Base-by-base conservation (phyloP, 352 stramenopile species). In the Halophytophthora batemanensis region DNA sequence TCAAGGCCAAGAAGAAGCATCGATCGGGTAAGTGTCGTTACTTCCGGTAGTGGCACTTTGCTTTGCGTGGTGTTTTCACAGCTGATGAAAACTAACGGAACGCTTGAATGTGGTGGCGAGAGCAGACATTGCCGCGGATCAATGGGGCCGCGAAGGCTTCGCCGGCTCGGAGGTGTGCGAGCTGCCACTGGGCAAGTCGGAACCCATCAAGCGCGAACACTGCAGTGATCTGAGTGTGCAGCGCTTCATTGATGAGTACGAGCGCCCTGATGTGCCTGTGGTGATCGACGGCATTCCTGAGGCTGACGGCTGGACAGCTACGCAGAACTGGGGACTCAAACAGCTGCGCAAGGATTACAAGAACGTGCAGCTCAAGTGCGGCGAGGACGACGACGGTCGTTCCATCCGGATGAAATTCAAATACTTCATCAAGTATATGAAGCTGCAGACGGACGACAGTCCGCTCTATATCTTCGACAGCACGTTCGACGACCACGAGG, bases 391-490 rank as follows among this genome's bases (percentile, higher is more conserved):
- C 59, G 53, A 87, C 52, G 82, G 80, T 50, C 82, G 83, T 56
- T 74, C 79, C 10, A 71, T 93, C 42, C 80, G 80, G 18, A 80
- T 93, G 69, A 88, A 90, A 53, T 79, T 90, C 47, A 93, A 90
- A 66, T 73, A 91, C 57, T 93, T 93, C 35, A 65, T 76, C 43
- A 74, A 71, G 60, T 90, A 93, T 57, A 47, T 90, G 39, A 77
- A 77, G 35, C 65, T 63, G 5, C 82, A 93, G 52, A 89, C 69
- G 14, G 89, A 96, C 57, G 86, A 97, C 53, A 88, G 84, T 34
- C 96, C 95, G 29, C 59, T 98, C 22, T 99, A 99, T 70, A 83
- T 99, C n/a, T 99, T 99, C 58, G 96, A 99, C 84, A 95, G 91
- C 63, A 88, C 80, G 2, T 98, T 98, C 61, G 87, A 93, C 71